phyloP scores from a whole-genome alignment of 2,329 filamentous ascomycete genomes.

The Thielaviopsis musarum region DNA sequence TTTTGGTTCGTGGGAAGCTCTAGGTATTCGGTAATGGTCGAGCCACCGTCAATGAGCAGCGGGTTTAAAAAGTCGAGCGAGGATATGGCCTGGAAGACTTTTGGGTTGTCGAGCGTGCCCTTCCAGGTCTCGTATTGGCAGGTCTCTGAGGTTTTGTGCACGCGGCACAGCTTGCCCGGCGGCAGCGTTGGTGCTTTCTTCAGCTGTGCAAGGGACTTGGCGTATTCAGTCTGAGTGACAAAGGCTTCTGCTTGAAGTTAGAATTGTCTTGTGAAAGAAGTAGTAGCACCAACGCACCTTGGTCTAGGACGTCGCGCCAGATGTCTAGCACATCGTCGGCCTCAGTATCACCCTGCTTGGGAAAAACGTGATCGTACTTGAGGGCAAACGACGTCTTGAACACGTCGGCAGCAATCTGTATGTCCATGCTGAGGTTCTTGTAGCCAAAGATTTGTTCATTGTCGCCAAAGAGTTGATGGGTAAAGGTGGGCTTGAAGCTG shows the following conservation, averaged over 20 bases:
- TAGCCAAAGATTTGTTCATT: conserved; percentile 86
- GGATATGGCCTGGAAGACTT: conserved; percentile 53
- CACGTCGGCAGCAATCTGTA: conserved; percentile 46
- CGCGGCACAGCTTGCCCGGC: conserved; percentile 6
- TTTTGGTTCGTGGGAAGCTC: conserved; percentile 50
- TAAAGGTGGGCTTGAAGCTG: conserved; percentile 71
- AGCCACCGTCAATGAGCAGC: conserved; percentile 88
- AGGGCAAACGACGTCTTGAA: conserved; percentile 5
- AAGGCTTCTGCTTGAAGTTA: conserved; percentile 48
- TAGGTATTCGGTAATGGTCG: conserved; percentile 39
- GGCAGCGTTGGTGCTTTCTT: background rate
- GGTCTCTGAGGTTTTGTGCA: background rate
- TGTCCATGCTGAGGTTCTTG: conserved; percentile 57
- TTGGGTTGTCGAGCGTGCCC: conserved; percentile 52
- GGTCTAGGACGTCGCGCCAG: conserved; percentile 7
- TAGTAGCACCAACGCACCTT: conserved; percentile 19
- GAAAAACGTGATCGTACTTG: conserved; percentile 2
- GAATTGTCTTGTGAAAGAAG: conserved; percentile 17
- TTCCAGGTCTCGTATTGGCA: conserved; percentile 66
- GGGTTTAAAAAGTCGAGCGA: conserved; percentile 72
- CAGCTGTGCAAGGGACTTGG: background rate
- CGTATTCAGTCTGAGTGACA: conserved; percentile 41
- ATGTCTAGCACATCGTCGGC: conserved; percentile 9
- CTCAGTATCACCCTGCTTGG: conserved; percentile 8
- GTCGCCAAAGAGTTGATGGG: conserved; percentile 86